Evolutionary conservation across 2,329 filamentous ascomycete genomes (phyloP).

Genomic region (Aspergillus unguis): DNA sequence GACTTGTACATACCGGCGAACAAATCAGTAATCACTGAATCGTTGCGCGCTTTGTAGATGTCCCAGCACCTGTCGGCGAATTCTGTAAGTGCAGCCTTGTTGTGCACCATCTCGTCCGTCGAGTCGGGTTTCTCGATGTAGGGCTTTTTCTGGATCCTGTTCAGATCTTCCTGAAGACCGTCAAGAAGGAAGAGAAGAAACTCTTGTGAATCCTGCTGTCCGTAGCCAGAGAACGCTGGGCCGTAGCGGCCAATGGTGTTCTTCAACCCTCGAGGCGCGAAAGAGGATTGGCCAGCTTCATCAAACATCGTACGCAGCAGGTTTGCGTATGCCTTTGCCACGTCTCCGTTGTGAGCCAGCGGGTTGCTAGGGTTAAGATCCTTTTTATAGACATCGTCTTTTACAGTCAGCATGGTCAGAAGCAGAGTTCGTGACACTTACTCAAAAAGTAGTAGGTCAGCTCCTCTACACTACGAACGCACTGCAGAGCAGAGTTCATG

Average conservation of each 20-base stretch:
- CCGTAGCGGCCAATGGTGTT: conserved; percentile 74
- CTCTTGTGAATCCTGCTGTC: conserved; percentile 96
- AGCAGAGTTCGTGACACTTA: conserved; percentile 15
- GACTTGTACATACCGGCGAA: conserved; percentile 99
- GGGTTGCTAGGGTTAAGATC: conserved; percentile 86
- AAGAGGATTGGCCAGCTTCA: conserved; percentile 61
- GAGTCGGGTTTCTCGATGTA: conserved; percentile 98
- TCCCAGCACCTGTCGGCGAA: conserved; percentile 88
- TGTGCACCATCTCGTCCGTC: conserved; percentile 88
- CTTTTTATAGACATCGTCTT: conserved; percentile 63
- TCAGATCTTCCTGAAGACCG: conserved; percentile 90
- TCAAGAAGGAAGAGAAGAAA: conserved; percentile 94
- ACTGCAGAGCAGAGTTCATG: conserved; percentile 97
- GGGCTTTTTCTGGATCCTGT: conserved; percentile 89
- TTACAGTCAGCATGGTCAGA: conserved; percentile 15
- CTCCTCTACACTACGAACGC: conserved; percentile 88
- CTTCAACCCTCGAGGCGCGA: conserved; percentile 80
- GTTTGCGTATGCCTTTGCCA: conserved; percentile 78
- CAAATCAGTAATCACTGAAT: conserved; percentile 90
- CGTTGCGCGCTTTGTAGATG: conserved; percentile 87
- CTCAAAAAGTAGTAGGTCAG: conserved; percentile 84
- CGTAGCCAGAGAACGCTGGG: conserved; percentile 86
- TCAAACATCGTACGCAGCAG: conserved; percentile 77
- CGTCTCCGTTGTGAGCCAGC: conserved; percentile 77
- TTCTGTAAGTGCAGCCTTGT: conserved; percentile 72